Evolutionary conservation across 2,329 filamentous ascomycete genomes (phyloP), one percentile per base, ranked within the genome.

Genomic region (Uncinocarpus reesii): DNA sequence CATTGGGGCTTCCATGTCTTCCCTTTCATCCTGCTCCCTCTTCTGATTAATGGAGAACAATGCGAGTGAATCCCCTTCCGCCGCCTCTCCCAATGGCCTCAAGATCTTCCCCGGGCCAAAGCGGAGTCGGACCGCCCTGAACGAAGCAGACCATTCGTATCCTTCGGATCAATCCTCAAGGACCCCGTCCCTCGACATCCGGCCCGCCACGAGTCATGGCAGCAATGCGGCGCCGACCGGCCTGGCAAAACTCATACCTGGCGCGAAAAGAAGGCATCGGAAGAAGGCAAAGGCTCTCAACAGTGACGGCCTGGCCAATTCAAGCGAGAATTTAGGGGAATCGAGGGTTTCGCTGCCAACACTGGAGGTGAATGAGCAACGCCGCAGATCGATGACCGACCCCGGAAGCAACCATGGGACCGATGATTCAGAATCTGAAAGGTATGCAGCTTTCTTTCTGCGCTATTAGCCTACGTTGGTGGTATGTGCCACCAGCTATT

Each of bases 241-340:
- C 46, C 68, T 80, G 53, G 72, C 75, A 8, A 76, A 72, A 54
- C 61, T 79, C 48, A 68, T 77, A 46, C 62, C 66, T 21, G 62
- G 65, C 10, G 38, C 52, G 20, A 52, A 51, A 24, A 63, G 65
- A 42, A 62, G 63, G 28, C 66, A 64, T 58, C 70, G 70, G 49
- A 72, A 70, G 54, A 70, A 72, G 56, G 61, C 60, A 37, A 64
- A 49, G 13, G 36, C 28, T 29, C 26, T 18, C 4, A 31, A 37
- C 20, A 47, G 42, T 7, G 15, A 18, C 18, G 47, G 28, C 18
- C 42, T 31, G 34, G 37, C 18, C 10, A 43, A 52, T 16, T 26
- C 28, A 18, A 46, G 43, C 34, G 43, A 42, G 35, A 24, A 20
- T 34, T 46, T 43, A 8, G 42, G 43, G 10, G 47, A 48, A 20